Evolutionary conservation across 345 rosid species (phyloP), one percentile per base, ranked within the genome.

Genomic region (Populus pruinosa): DNA sequence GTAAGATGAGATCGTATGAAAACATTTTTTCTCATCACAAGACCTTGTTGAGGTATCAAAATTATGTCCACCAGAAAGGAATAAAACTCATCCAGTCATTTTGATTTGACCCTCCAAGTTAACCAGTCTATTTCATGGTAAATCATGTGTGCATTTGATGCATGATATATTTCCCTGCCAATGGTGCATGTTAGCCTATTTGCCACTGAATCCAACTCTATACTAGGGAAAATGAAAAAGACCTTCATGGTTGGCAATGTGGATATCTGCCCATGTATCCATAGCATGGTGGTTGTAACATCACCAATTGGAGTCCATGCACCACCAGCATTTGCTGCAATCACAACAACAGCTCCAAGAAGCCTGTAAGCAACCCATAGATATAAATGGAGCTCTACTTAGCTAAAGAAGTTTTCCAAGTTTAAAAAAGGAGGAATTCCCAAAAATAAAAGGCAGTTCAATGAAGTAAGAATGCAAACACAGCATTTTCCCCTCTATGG

Each of bases 221-320:
- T 23, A 62, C 5, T 2, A 18, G 23, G 75, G 38, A 38, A 47
- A 67, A 38, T 47, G 64, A 79, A 9, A 9, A 76, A 66, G 47
- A 93, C 99, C 98, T 89, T 89, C 91, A 95, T 95, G 68, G 98
- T 95, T 68, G 83, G 92, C 84, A 93, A 77, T 20, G 97, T 92
- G 76, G 97, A 83, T 84, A 93, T 85, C 72, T 95, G 99, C 79
- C 99, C 99, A 82, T 95, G 98, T 79, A 95, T 95, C 99, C 99
- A 95, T 39, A 95, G 87, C 98, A 95, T 95, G 69, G 99, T 95
- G 50, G 99, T 95, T 39, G 99, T 93, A 72, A 95, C 99, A 88
- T 95, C 98, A 76, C 99, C 98, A 55, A 91, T 95, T n/a, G 99
- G 99, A 82, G 99, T 93, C 98, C 99, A 95, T 14, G 97, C 92